Conservation (phyloP, 495 filamentous ascomycete genomes). For the Penicillium lagena region DNA sequence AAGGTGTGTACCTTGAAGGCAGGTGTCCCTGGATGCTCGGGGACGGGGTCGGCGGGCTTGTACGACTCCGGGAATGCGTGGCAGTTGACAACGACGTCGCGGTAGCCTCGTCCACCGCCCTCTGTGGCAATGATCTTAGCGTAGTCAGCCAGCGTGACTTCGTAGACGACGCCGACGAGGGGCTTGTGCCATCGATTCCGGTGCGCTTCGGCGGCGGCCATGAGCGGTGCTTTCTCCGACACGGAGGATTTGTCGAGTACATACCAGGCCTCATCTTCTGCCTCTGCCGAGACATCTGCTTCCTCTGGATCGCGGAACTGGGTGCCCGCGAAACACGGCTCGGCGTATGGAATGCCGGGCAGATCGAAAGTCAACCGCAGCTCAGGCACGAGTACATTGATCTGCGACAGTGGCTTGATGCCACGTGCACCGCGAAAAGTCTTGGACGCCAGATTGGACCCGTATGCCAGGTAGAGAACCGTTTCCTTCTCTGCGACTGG, state of each 20-base stretch:
- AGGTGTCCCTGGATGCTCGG: conserved; percentile 26
- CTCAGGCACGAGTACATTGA: conserved; percentile 73
- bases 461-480: conserved; percentile 90
- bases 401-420: conserved; percentile 69
- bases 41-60: conserved; percentile 29
- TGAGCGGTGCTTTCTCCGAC: conserved; percentile 25
- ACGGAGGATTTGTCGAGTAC: conserved; percentile 11
- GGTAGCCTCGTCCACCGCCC: conserved; percentile 75
- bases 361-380: conserved; percentile 79
- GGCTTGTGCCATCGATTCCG: conserved; percentile 65
- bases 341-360: conserved; percentile 75
- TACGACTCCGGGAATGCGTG: conserved; percentile 51
- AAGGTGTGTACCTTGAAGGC: conserved; percentile 55
- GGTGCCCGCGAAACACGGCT: conserved; percentile 91
- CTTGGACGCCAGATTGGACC: conserved; percentile 74
- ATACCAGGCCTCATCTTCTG: conserved; percentile 7
- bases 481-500: conserved; percentile 32
- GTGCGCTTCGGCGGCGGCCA: conserved; percentile 25
- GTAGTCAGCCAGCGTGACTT: conserved; percentile 77
- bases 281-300: conserved; percentile 3
- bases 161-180: conserved; percentile 89
- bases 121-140: conserved; percentile 84
- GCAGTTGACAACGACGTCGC: conserved; percentile 75
- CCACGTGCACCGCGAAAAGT: conserved; percentile 71
- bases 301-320: conserved; percentile 41